Conservation (phyloP, 805 yeast genomes). For the Candida xyloterini region DNA sequence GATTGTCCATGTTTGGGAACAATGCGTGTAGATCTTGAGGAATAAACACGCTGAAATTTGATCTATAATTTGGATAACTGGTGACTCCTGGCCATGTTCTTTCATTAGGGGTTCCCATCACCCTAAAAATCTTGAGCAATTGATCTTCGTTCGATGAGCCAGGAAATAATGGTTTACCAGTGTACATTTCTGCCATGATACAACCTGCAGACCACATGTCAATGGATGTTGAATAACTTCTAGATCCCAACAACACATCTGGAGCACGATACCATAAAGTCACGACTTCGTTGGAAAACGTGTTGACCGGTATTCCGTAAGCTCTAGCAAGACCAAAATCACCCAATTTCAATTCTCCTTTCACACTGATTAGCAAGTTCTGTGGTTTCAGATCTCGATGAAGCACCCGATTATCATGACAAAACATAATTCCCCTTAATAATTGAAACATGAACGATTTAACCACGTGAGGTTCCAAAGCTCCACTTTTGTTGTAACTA, state of each 20-base stretch:
- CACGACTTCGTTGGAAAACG: constrained; percentile 96
- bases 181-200: constrained; percentile 95
- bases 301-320: constrained; percentile 95
- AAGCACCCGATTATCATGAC: constrained; percentile 81
- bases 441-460: constrained; percentile 94
- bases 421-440: constrained; percentile 81
- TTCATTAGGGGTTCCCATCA: constrained; percentile 96
- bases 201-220: constrained; percentile 99
- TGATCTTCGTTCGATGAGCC: constrained; percentile 97
- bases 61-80: constrained; percentile 79
- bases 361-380: constrained; percentile 79
- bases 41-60: constrained; percentile 78
- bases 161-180: constrained; percentile 96
- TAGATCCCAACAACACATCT: constrained; percentile 89
- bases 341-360: constrained; percentile 90
- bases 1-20: constrained; percentile 65
- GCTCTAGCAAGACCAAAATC: constrained; percentile 98
- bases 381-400: constrained; percentile 93
- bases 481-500: constrained; percentile 58
- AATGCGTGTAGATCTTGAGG: constrained; percentile 79
- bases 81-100: constrained; percentile 97
- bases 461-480: constrained; percentile 67
- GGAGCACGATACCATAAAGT: constrained; percentile 99
- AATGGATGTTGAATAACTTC: constrained; percentile 93
- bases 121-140: constrained; percentile 81